phyloP scores from a whole-genome alignment of 176 grass and related monocot species.

The Oryza punctata region DNA sequence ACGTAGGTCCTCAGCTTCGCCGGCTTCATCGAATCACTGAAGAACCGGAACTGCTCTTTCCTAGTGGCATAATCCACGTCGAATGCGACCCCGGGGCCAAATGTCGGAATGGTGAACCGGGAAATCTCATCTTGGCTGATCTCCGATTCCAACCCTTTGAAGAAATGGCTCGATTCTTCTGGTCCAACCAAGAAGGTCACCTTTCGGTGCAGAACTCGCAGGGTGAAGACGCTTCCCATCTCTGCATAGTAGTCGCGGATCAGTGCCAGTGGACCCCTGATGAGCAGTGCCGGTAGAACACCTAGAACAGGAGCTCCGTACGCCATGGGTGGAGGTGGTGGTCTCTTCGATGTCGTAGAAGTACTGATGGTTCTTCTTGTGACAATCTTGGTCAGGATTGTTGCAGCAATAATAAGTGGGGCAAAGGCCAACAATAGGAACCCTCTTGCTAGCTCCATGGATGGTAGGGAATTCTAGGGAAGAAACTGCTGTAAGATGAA shows the following conservation, averaged over 20 bases:
- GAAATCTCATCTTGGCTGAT: constrained; percentile 65
- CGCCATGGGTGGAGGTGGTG: constrained; percentile 41
- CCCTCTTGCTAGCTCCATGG: constrained; percentile 6
- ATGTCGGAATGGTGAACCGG: constrained; percentile 35
- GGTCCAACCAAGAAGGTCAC: constrained; percentile 60
- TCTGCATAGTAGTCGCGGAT: constrained; percentile 42
- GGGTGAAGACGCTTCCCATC: constrained; percentile 57
- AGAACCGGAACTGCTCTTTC: constrained; percentile 65
- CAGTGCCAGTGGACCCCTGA: constrained; percentile 43
- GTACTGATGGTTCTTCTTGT: background rate
- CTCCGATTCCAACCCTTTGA: constrained; percentile 46
- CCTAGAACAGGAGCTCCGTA: constrained; percentile 40
- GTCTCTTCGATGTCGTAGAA: background rate
- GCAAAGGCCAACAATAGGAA: background rate
- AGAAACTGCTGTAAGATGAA: no score
- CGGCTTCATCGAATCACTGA: constrained; percentile 54
- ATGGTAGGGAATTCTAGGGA: no score
- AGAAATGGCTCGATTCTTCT: constrained; percentile 66
- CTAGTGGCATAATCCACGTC: constrained; percentile 48
- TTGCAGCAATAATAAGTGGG: background rate
- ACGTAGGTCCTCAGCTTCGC: constrained; percentile 36
- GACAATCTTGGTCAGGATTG: background rate
- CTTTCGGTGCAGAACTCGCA: constrained; percentile 30
- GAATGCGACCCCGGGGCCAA: constrained; percentile 52
- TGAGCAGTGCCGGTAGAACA: constrained; percentile 29